A percentile compares a stretch with the other conserved stretches of the same genome.
Evolutionary conservation across 129 eudicot species (phyloP).

Genomic region (Arctium lappa): DNA sequence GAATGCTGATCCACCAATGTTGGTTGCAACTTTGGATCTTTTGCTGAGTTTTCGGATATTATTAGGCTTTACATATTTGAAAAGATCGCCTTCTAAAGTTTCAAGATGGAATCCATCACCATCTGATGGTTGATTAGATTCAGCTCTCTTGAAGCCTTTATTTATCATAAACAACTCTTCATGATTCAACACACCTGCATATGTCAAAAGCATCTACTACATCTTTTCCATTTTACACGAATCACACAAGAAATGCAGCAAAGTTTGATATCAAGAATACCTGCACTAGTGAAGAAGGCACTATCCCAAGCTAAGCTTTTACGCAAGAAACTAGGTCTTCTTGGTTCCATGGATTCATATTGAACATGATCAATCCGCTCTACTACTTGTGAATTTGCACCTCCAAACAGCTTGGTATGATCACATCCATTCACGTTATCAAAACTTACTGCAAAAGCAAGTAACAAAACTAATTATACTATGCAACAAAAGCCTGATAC

Average conservation of each 20-base stretch:
- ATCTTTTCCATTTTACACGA: background rate
- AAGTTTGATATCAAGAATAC: constrained; percentile 23
- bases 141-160: constrained; percentile 43
- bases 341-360: constrained; percentile 21
- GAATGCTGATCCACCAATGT: constrained; percentile 14
- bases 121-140: constrained; percentile 18
- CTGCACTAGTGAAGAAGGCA: constrained; percentile 69
- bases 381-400: constrained; percentile 10
- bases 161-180: constrained; percentile 58
- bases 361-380: constrained; percentile 21
- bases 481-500: background rate
- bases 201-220: background rate
- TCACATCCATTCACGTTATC: constrained; percentile 32
- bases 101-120: constrained; percentile 20
- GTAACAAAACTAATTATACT: background rate
- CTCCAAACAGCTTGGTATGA: constrained; percentile 20
- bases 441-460: constrained; percentile 31
- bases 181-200: constrained; percentile 60
- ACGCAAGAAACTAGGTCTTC: constrained; percentile 53
- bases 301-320: constrained; percentile 86
- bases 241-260: background rate
- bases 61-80: constrained; percentile 26
- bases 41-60: constrained; percentile 16
- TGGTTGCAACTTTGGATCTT: constrained; percentile 20
- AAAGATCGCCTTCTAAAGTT: constrained; percentile 17